Base-by-base conservation (phyloP, 345 rosid species). In the Citrus medica region DNA sequence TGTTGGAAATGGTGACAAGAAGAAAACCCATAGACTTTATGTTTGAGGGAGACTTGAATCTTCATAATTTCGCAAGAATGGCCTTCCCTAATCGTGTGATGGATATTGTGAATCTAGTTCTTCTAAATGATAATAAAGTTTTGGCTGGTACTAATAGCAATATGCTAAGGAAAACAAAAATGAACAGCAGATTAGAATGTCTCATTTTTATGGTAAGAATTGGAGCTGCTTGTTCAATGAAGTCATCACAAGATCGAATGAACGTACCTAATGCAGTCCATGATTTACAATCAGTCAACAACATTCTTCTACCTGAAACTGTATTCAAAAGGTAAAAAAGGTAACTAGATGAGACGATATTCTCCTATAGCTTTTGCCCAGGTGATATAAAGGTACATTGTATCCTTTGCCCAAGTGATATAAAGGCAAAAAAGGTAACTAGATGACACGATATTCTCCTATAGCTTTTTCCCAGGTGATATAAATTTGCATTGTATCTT, bases 1-100 rank as follows among this genome's bases (percentile, higher is more conserved):
- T 84, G 55, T 22, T 82, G 3, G 80, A 86, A 77, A 69, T 84
- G 74, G 73, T 86, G 56, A 75, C 79, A 1, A 68, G 84, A 33
- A 67, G 77, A 67, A 72, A 64, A 17, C 84, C 85, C 7, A 84
- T 81, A 0, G 74, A 82, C 27, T 40, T 42, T 6, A 56, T 64
- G 60, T 82, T 82, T 71, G 33, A 40, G 4, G 89, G 79, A 5
- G 75, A 68, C 19, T 24, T 75, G 1, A 80, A 27, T 70, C 72
- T 82, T 37, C 84, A 73, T 25, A 73, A 51, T 21, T 74, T 46
- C 65, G 67, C 79, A 0, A 68, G 53, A 56, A 35, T 9, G 5
- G 82, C 79, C 16, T 67, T 86, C 48, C 59, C 79, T 2, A 60
- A 79, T 17, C 53, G 37, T 7, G 58, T 76, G 32, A 48, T 37